These are phyloP conservation scores for Xylaria sp. DNA, from an alignment of 2,329 filamentous ascomycete genomes.

Conservation along the genomic window DNA sequence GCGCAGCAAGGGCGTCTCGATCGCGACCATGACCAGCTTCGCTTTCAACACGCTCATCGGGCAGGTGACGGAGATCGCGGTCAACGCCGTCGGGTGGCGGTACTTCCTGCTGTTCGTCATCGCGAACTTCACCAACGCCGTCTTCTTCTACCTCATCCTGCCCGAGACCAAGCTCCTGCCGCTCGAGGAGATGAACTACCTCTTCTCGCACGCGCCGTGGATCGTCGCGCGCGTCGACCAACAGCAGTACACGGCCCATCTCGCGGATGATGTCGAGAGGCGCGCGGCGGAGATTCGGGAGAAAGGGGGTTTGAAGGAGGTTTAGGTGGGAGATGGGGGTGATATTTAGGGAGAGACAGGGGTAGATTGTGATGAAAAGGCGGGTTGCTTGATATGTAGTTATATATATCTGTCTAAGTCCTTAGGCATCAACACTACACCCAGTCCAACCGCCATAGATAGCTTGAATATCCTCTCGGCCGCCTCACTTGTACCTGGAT, in stretches of 20 bases:
- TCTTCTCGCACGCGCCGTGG: slow-evolving; percentile 71
- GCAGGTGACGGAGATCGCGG: slow-evolving; percentile 55
- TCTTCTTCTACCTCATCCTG: slow-evolving; percentile 69
- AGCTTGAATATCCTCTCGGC: neutral
- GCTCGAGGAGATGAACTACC: slow-evolving; percentile 74
- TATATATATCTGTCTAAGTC: too few relatives aligned
- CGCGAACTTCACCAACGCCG: slow-evolving; percentile 66
- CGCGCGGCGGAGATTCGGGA: slow-evolving; percentile 66
- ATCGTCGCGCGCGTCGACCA: slow-evolving; percentile 69
- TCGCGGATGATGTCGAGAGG: slow-evolving; percentile 66
- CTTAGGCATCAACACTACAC: neutral
- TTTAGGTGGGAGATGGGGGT: neutral
- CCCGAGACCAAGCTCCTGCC: slow-evolving; percentile 72
- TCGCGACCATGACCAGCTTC: slow-evolving; percentile 78
- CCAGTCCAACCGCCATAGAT: neutral
- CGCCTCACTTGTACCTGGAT: neutral
- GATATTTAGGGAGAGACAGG: neutral
- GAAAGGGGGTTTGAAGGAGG: slow-evolving; percentile 53
- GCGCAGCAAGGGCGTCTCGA: slow-evolving; percentile 77
- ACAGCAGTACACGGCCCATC: slow-evolving; percentile 58
- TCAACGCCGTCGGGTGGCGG: slow-evolving; percentile 63
- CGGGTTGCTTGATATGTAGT: too few relatives aligned
- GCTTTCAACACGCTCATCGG: slow-evolving; percentile 74
- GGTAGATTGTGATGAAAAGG: neutral
- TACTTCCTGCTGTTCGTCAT: slow-evolving; percentile 72